phyloP scores from a whole-genome alignment of 73 alveolate species.

The Paramecium octaurelia region DNA sequence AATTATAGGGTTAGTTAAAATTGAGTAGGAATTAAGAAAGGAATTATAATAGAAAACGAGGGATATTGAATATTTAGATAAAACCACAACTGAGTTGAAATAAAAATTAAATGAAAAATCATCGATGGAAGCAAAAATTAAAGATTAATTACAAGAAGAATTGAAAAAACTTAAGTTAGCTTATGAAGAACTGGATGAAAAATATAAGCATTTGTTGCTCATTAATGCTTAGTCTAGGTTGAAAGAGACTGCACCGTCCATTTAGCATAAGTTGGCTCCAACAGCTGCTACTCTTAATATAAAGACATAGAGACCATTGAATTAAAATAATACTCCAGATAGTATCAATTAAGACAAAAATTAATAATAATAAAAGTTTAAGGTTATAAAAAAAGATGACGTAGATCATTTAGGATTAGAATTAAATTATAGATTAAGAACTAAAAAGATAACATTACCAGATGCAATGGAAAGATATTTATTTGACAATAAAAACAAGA shows the following conservation, averaged over 20 bases:
- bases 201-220: neutral
- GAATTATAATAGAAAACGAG: conserved; percentile 30
- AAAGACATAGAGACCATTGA: neutral
- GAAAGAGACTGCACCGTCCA: conserved; percentile 5
- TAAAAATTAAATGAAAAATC: conserved; percentile 32
- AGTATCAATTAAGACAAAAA: conserved; percentile 12
- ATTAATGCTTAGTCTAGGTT: neutral
- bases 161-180: neutral
- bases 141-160: neutral
- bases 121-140: neutral
- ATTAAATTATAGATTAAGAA: conserved; percentile 42
- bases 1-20: conserved; percentile 15
- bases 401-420: conserved; percentile 18
- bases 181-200: conserved; percentile 4
- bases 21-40: neutral
- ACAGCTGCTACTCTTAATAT: neutral
- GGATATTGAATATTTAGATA: conserved; percentile 39
- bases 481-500: conserved; percentile 36
- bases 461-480: conserved; percentile 16
- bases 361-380: neutral
- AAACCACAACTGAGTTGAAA: conserved; percentile 20
- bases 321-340: conserved; percentile 29
- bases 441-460: neutral
- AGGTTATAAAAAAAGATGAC: neutral
- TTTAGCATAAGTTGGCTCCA: neutral